Percentiles rank a stretch among this genome's conserved stretches.
phyloP scores from a whole-genome alignment of 495 filamentous ascomycete species.

The Tuber calosporum region DNA sequence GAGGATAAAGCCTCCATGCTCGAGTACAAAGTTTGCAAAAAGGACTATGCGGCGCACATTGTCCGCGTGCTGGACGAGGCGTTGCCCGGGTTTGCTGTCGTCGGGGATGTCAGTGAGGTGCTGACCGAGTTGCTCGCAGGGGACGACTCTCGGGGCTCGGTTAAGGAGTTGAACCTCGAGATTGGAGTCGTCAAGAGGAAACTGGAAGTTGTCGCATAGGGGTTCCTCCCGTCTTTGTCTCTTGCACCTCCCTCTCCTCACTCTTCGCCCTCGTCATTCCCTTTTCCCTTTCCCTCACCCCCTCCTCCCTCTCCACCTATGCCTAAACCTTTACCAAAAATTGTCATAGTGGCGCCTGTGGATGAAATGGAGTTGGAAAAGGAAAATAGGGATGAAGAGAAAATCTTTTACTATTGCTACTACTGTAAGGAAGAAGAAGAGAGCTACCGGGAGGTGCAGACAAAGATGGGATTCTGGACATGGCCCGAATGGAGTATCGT shows the following conservation, averaged over 20 bases:
- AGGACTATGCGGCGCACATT: constrained; percentile 31
- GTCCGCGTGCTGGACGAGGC: constrained; percentile 27
- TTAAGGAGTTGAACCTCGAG: constrained; percentile 24
- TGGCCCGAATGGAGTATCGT: neutral
- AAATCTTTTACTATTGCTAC: neutral
- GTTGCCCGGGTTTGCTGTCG: constrained; percentile 22
- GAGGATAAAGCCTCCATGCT: constrained; percentile 32
- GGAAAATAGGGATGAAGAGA: neutral
- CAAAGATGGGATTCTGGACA: constrained; percentile 1
- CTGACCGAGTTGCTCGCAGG: constrained; percentile 20
- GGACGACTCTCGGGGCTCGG: constrained; percentile 18
- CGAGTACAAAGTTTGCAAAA: constrained; percentile 30
- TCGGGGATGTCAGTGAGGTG: constrained; percentile 24
- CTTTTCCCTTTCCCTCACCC: neutral
- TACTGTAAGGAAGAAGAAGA: neutral
- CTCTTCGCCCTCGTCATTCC: neutral
- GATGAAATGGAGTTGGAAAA: neutral
- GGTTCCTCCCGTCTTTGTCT: constrained; percentile 1
- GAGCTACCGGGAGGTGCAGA: neutral
- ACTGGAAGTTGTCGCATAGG: constrained; percentile 20
- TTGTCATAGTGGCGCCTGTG: neutral
- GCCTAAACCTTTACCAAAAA: neutral
- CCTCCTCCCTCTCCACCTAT: neutral
- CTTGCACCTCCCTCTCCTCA: neutral
- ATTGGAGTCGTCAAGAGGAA: constrained; percentile 24